Percentiles rank a stretch among this genome's conserved stretches.
These are phyloP conservation scores for Proliferodiscus dingleyae DNA, from an alignment of 2,329 filamentous ascomycete species.

Conservation along the genomic window DNA sequence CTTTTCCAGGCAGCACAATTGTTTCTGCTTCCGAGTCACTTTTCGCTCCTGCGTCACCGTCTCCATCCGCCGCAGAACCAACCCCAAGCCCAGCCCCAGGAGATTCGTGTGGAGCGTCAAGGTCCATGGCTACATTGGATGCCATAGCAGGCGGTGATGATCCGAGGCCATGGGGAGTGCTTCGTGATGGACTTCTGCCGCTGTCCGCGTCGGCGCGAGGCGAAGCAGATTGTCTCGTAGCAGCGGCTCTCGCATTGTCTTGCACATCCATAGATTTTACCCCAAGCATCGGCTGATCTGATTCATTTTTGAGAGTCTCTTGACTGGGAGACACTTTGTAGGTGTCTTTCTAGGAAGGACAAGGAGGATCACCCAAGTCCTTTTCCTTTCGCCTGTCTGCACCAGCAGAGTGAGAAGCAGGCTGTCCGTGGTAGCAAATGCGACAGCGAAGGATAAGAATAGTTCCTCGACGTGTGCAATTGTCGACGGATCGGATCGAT, in stretches of 20 bases:
- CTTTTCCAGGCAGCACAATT: constrained; percentile 62
- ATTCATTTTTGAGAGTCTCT: constrained; percentile 28
- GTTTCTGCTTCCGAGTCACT: constrained; percentile 69
- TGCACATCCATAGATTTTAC: constrained; percentile 32
- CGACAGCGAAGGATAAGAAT: constrained; percentile 1
- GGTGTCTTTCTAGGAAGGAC: constrained; percentile 26
- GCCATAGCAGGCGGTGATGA: constrained; percentile 28
- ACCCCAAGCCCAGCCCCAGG: not conserved
- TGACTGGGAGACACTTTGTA: constrained; percentile 32
- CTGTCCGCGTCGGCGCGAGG: constrained; percentile 20
- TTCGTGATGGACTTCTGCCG: constrained; percentile 14
- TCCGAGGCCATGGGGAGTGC: constrained; percentile 25
- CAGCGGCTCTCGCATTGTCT: constrained; percentile 21
- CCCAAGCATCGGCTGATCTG: constrained; percentile 26
- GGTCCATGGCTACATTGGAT: constrained; percentile 19
- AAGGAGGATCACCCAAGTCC: constrained; percentile 31
- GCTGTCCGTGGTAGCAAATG: constrained; percentile 2
- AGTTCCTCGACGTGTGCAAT: no score
- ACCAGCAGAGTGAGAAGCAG: not conserved
- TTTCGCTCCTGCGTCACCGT: constrained; percentile 36
- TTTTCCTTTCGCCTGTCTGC: constrained; percentile 6
- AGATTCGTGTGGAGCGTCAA: constrained; percentile 14
- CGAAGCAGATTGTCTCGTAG: constrained; percentile 19
- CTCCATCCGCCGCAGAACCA: constrained; percentile 1
- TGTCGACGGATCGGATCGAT: not conserved